Evolutionary conservation across 2,329 filamentous ascomycete species (phyloP), one percentile per base, ranked within the genome.

Genomic region (Aureobasidium vineae): DNA sequence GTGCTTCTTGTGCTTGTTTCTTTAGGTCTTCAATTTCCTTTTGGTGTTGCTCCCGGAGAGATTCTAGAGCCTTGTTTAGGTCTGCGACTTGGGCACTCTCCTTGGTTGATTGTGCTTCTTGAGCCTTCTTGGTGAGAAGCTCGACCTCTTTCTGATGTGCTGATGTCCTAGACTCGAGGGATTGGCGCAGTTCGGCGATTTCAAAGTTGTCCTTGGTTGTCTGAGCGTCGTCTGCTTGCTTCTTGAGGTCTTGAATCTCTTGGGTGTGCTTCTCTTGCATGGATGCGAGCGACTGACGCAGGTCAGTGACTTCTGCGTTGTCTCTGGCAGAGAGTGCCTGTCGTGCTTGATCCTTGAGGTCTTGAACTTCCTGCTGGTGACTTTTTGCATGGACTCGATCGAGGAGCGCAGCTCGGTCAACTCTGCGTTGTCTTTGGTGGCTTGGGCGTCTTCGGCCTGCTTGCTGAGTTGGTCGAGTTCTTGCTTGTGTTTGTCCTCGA

Each of bases 381-480:
- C 88, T 87, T 84, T 86, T 74, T 95, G 90, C 72, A 96, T 87
- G 71, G 83, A 85, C 76, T 97, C 90, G 68, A 98, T 82, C 68
- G 91, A 90, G 75, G 89, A 90, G 68, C 93, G 87, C 72, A 97
- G 81, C 77, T 91, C 85, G 67, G 90, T 90, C 49, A 97, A 91
- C 79, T 97, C 91, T 67, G 84, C 86, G 5, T 53, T 53, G 16
- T 64, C 49, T 5, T 33, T 64, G n/a, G 36, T 13, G 11, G 33
- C 1, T 19, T 53, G 59, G n/a, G 59, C 38, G 4, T 64, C 49
- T 57, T 83, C 84, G 21, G 83, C 80, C 74, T 96, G 90, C 67
- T 88, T 87, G 66, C 84, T 86, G 83, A 85, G 76, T 97, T 90
- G 68, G 97, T 82, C 68, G 91, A 90, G 75, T 89, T 91, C 45